Evolutionary conservation across 2,329 filamentous ascomycete species (phyloP), one percentile per base, ranked within the genome.

Genomic region (Pseudocercospora fuligena): DNA sequence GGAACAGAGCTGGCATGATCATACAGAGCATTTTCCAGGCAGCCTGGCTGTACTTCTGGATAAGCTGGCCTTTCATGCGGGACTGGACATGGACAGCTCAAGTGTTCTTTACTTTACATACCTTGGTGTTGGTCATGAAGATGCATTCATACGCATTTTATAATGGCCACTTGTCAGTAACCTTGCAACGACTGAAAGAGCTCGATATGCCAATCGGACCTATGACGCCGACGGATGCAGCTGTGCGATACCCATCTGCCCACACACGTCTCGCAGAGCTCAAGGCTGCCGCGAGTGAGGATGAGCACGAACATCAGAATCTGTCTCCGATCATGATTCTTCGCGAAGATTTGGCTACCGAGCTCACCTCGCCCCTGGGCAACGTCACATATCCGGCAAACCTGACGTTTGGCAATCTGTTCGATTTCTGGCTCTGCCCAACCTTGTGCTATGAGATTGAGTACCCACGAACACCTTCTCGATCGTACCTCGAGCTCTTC

Each of bases 111-210:
- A 90, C 94, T 11, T 84, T 99, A 36, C 95, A 99, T 80, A 90
- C 93, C 51, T 88, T 99, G 80, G 90, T 92, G 7, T 85, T 99
- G 21, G 88, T 97, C 60, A 99, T 99, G 95, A 99, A 99, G 84
- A 95, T 98, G 89, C 95, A 99, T 79, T 97, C 94, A 5, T 99
- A 97, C 76, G 92, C 93, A 25, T 99, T 98, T 79, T 99, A 99
- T 83, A 98, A 97, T 74, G 95, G 95, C 11, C 95, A 99, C 79
- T 84, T 99, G 16, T 92, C 91, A 72, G 92, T 95, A 78, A 96
- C 93, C 0, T 88, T 96, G 78, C 89, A 90, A 76, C 90, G 93
- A 11, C 85, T 99, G 12, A 88, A 87, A 64, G 88, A 88, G 47
- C 89, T 99, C 36, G 95, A 99, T 78, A 81, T 87, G 64, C 93